A percentile compares a stretch with the other conserved stretches of the same genome.
Evolutionary conservation across 2,329 filamentous ascomycete species (phyloP).

Genomic region (Curvularia sp.): DNA sequence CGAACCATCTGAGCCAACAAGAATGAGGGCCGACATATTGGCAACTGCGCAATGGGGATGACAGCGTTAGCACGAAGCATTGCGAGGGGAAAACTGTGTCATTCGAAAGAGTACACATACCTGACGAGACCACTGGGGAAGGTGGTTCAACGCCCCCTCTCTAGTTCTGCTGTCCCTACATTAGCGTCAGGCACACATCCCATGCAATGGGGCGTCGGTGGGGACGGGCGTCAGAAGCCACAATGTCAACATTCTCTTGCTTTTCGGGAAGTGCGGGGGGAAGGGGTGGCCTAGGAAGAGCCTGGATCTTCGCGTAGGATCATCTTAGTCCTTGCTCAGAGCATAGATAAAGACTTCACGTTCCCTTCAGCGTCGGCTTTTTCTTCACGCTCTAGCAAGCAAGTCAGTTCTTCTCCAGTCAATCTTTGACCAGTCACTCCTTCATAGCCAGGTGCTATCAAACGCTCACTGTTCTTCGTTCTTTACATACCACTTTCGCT

Average conservation of each 20-base stretch:
- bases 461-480: conserved; percentile 23
- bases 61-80: conserved; percentile 7
- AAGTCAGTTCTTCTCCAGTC: conserved; percentile 33
- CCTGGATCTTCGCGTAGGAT: conserved; percentile 7
- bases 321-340: conserved; percentile 3
- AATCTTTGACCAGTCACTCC: conserved; percentile 35
- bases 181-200: conserved; percentile 27
- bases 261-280: conserved; percentile 21
- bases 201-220: conserved; percentile 17
- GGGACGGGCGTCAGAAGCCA: conserved; percentile 11
- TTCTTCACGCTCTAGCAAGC: conserved; percentile 27
- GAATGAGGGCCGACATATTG: conserved; percentile 7
- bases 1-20: neutral
- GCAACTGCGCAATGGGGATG: neutral
- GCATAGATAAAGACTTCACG: conserved; percentile 28
- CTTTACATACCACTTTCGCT: conserved; percentile 15
- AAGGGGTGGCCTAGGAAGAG: conserved; percentile 12
- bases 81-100: neutral
- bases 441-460: conserved; percentile 44
- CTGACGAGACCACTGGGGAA: conserved; percentile 8
- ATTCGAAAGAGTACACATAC: conserved; percentile 3
- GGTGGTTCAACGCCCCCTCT: conserved; percentile 10
- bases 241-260: conserved; percentile 15
- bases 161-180: conserved; percentile 27
- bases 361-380: conserved; percentile 10